These are phyloP conservation scores for Somion occarium DNA, from an alignment of 1,284 basidiomycete genomes.

Conservation along the genomic window DNA sequence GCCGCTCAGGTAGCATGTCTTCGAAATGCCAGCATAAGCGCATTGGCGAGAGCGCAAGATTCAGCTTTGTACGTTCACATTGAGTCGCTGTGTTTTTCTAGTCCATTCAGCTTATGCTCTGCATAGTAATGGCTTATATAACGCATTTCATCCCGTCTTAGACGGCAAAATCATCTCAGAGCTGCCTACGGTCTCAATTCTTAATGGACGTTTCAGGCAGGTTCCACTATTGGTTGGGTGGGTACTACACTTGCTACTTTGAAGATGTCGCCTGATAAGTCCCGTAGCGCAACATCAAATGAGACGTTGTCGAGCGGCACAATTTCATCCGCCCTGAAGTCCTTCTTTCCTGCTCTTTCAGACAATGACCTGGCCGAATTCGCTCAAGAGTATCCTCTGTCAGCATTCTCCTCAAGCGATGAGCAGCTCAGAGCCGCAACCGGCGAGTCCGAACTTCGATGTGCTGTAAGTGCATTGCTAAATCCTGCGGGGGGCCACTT, in stretches of 20 bases:
- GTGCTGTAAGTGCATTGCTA: slow-evolving; percentile 40
- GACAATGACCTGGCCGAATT: slow-evolving; percentile 33
- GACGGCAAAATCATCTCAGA: slow-evolving; percentile 46
- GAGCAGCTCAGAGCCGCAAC: slow-evolving; percentile 40
- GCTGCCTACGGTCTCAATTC: slow-evolving; percentile 41
- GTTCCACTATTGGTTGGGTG: slow-evolving; percentile 60
- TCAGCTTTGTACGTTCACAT: slow-evolving; percentile 27
- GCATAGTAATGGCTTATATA: slow-evolving; percentile 36
- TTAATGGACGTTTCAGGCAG: slow-evolving; percentile 37
- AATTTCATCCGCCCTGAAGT: slow-evolving; percentile 31
- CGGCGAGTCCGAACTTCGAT: slow-evolving; percentile 45
- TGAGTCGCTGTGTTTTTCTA: slow-evolving; percentile 2
- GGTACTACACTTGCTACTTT: slow-evolving; percentile 13
- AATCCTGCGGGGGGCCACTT: not conserved
- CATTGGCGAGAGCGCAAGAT: slow-evolving; percentile 52
- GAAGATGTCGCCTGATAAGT: not conserved
- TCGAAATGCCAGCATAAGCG: slow-evolving; percentile 42
- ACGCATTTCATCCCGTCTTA: slow-evolving; percentile 35
- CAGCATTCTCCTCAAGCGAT: slow-evolving; percentile 34
- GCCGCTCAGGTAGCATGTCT: slow-evolving; percentile 40
- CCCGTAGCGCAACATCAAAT: slow-evolving; percentile 46
- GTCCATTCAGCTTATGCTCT: not conserved
- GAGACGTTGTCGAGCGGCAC: slow-evolving; percentile 40
- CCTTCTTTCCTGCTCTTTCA: slow-evolving; percentile 41
- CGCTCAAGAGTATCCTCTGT: slow-evolving; percentile 34